Conservation (phyloP, 306 rosid species). For the Cotoneaster glaucophyllus region DNA sequence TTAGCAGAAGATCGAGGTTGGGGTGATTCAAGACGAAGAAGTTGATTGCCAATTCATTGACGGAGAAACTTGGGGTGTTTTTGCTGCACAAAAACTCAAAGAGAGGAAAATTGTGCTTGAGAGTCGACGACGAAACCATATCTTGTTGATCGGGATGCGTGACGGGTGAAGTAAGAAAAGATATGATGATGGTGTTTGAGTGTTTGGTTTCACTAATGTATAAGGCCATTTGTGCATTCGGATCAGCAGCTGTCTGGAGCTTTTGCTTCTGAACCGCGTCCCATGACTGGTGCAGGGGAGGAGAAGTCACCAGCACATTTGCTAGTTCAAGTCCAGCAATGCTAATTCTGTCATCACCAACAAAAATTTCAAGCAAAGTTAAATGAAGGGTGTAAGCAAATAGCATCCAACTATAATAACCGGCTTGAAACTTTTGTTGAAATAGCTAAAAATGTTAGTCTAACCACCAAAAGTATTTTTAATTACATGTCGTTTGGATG, state of each 20-base stretch:
- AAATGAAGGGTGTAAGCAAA: too few species aligned
- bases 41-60: conserved; percentile 24
- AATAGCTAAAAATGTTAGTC: too few species aligned
- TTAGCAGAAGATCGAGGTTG: neutral
- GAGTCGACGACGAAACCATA: conserved; percentile 19
- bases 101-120: conserved; percentile 10
- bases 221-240: neutral
- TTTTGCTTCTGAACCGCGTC: neutral
- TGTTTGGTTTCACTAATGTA: neutral
- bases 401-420: too few species aligned
- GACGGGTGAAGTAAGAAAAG: conserved; percentile 28
- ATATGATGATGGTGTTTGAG: conserved; percentile 16
- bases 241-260: neutral
- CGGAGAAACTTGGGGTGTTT: conserved; percentile 12
- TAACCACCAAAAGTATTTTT: too few species aligned
- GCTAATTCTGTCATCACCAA: conserved; percentile 43
- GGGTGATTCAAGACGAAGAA: conserved; percentile 24
- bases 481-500: too few species aligned
- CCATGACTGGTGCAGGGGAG: conserved; percentile 30
- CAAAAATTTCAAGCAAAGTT: neutral
- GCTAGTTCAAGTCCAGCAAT: conserved; percentile 37
- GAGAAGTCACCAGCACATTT: conserved; percentile 23
- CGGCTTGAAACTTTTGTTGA: too few species aligned
- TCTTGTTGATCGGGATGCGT: neutral
- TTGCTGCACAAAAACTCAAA: conserved; percentile 42